Evolutionary conservation across 1,284 basidiomycete genomes (phyloP).

Genomic region (Marasmius tenuissimus): DNA sequence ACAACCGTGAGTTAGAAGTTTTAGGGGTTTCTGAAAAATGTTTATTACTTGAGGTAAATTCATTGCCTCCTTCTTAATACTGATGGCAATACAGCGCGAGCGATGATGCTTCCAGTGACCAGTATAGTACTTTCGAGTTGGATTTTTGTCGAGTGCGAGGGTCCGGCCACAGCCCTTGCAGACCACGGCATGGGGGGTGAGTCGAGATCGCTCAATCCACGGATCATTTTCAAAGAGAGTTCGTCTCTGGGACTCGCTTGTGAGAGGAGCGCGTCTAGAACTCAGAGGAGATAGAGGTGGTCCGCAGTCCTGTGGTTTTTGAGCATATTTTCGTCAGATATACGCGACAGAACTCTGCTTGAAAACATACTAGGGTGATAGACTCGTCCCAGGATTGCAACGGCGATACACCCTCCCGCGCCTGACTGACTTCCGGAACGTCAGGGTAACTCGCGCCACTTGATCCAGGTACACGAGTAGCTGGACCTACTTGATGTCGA

Average conservation of each 20-base stretch:
- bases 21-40: background rate
- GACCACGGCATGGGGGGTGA: background rate
- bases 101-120: constrained; percentile 3
- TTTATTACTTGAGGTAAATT: background rate
- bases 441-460: too few relatives aligned
- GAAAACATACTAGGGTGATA: background rate
- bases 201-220: background rate
- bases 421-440: too few relatives aligned
- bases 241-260: background rate
- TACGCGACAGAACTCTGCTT: background rate
- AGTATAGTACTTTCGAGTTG: background rate
- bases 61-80: background rate
- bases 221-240: background rate
- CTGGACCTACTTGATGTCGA: too few relatives aligned
- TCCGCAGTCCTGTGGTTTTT: background rate
- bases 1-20: background rate
- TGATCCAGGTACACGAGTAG: too few relatives aligned
- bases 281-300: background rate
- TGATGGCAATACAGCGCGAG: background rate
- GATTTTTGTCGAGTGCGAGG: background rate
- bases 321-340: background rate
- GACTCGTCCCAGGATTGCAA: background rate
- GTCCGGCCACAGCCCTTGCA: background rate
- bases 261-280: background rate
- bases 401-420: too few relatives aligned